Evolutionary conservation across 1,284 basidiomycete species (phyloP), one percentile per base, ranked within the genome.

Genomic region (Peniophora sp.): DNA sequence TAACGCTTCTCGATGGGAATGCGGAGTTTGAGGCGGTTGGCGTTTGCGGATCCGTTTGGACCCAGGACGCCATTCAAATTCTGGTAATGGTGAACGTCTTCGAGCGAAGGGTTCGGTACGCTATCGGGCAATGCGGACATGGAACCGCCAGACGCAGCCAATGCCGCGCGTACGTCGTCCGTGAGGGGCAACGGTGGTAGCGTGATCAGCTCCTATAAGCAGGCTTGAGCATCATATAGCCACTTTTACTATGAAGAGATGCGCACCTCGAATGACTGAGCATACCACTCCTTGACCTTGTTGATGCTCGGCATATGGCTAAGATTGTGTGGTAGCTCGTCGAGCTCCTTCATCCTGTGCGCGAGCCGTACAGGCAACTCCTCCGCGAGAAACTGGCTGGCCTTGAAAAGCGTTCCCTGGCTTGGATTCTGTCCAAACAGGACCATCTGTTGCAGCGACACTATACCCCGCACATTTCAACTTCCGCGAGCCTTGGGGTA

Each of bases 241-340:
- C 22, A 36, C 19, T 34, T 19, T 32, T n/a, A 23, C 44, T 32
- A 27, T 1, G 20, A 34, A 72, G 5, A 6, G 8, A 8, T 8
- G 16, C 81, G 55, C 50, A 94, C 94, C 77, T 98, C 91, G 63
- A 99, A 99, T 16, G 92, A 95, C 72, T 99, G 92, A 0, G 95
- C 96, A 65, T 99, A 99, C 96, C 96, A 99, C 63, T 97, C 87
- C 73, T 96, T 96, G 57, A 99, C 96, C 63, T 91, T 93, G 57
- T 88, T 83, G 58, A 99, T 98, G 46, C 89, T 92, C 0, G 89
- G 85, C 95, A 97, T 97, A 52, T 85, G 81, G 61, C 85, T 87
- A 54, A 99, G 77, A 49, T 92, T 88, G 67, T 97, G 90, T 0
- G 97, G 96, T 3, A 99, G 78, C 59, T 93, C 85, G 62, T 98